These are phyloP conservation scores for Mycena epipterygia DNA, from an alignment of 768 basidiomycete species.

Conservation along the genomic window DNA sequence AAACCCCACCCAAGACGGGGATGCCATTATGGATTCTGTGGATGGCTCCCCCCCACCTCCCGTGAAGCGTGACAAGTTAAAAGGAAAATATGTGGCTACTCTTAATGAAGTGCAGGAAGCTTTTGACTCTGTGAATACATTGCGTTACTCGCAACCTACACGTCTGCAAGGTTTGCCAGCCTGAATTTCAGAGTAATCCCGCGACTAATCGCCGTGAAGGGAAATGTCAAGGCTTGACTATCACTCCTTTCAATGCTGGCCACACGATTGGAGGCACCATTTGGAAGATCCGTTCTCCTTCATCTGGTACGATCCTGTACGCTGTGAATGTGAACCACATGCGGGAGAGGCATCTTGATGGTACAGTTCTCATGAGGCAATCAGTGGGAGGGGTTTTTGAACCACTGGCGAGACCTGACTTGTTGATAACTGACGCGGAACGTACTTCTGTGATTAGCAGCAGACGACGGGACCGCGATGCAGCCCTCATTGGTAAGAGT, in stretches of 20 bases:
- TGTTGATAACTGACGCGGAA: slow-evolving; percentile 94
- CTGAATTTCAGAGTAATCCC: slow-evolving; percentile 34
- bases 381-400: slow-evolving; percentile 87
- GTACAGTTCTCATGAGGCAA: slow-evolving; percentile 86
- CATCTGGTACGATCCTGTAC: slow-evolving; percentile 95
- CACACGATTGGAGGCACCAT: slow-evolving; percentile 97
- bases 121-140: slow-evolving; percentile 91
- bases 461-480: slow-evolving; percentile 91
- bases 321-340: slow-evolving; percentile 97
- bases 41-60: slow-evolving; percentile 44
- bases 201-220: slow-evolving; percentile 57
- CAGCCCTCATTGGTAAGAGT: slow-evolving; percentile 83
- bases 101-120: slow-evolving; percentile 91
- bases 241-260: slow-evolving; percentile 95
- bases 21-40: slow-evolving; percentile 42
- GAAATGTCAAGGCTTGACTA: slow-evolving; percentile 92
- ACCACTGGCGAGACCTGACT: slow-evolving; percentile 88
- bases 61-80: slow-evolving; percentile 46
- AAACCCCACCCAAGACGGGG: slow-evolving; percentile 42
- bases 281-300: slow-evolving; percentile 99
- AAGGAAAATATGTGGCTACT: slow-evolving; percentile 80
- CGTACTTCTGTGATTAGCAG: slow-evolving; percentile 86
- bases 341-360: slow-evolving; percentile 94
- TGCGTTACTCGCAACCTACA: slow-evolving; percentile 95
- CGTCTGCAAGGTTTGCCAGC: slow-evolving; percentile 84